These are phyloP conservation scores for Colletotrichum brevisporum DNA, from an alignment of 2,329 filamentous ascomycete species.

Conservation along the genomic window DNA sequence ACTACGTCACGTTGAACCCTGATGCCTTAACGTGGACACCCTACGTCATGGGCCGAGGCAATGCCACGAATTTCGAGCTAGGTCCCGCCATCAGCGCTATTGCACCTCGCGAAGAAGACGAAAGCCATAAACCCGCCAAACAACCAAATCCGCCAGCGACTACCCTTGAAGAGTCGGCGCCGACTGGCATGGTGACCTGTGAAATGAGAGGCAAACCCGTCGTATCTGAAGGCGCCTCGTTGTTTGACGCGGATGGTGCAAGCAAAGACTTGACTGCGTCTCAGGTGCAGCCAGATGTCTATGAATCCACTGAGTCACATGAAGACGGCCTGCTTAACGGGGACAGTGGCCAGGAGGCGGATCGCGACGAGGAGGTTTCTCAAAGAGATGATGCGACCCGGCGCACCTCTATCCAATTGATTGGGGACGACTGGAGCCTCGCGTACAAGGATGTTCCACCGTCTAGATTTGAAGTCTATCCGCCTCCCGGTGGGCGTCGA, in stretches of 20 bases:
- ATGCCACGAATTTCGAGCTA: slow-evolving; percentile 85
- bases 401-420: background rate
- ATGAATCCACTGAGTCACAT: slow-evolving; percentile 28
- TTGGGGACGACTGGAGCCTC: slow-evolving; percentile 55
- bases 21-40: slow-evolving; percentile 93
- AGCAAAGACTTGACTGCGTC: slow-evolving; percentile 50
- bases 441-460: slow-evolving; percentile 74
- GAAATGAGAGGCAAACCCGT: background rate
- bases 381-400: slow-evolving; percentile 2
- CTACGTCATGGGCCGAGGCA: slow-evolving; percentile 93
- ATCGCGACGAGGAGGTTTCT: slow-evolving; percentile 2
- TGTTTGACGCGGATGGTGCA: slow-evolving; percentile 43
- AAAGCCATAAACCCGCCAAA: slow-evolving; percentile 57
- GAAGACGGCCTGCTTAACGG: slow-evolving; percentile 8
- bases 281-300: slow-evolving; percentile 41
- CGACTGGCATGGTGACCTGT: background rate
- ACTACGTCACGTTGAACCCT: slow-evolving; percentile 87
- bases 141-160: slow-evolving; percentile 25
- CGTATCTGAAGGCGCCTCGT: background rate
- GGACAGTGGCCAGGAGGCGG: slow-evolving; percentile 22
- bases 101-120: slow-evolving; percentile 85
- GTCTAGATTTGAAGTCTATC: slow-evolving; percentile 83
- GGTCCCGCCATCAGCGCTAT: slow-evolving; percentile 87
- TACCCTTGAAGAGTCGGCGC: background rate
- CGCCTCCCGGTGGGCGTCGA: slow-evolving; percentile 68